Conservation (phyloP, 257 asterid genomes). For the Solanum piurae region DNA sequence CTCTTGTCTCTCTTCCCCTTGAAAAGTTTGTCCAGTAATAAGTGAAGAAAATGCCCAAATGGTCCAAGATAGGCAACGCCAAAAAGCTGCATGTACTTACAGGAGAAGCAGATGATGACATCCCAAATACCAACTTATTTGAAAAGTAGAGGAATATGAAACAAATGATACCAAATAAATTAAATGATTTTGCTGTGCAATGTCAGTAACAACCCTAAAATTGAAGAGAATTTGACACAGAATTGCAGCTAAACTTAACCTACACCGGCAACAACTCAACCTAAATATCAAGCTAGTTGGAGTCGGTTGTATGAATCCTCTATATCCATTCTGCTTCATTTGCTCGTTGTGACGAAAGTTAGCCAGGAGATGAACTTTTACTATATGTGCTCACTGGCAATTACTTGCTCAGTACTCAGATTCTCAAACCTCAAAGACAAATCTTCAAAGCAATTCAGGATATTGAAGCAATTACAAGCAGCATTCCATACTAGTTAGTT, state of each 20-base stretch:
- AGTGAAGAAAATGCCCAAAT: constrained; percentile 76
- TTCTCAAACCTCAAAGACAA: neutral
- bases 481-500: neutral
- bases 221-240: neutral
- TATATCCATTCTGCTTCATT: neutral
- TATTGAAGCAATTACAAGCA: neutral
- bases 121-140: neutral
- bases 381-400: neutral
- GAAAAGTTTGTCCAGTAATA: constrained; percentile 69
- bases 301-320: neutral
- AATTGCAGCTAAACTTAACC: neutral
- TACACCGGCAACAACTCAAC: neutral
- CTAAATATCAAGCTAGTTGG: neutral
- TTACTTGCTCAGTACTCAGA: neutral
- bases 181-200: neutral
- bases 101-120: neutral
- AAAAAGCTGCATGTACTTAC: constrained; percentile 43
- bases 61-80: constrained; percentile 95
- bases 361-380: neutral
- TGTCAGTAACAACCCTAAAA: neutral
- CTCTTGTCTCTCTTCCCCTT: constrained; percentile 83
- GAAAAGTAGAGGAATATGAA: neutral
- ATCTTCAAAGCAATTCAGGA: neutral
- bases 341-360: neutral
- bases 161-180: neutral